These are phyloP conservation scores for Linnemannia elongata DNA, from an alignment of 192 early-diverging fungal genomes.

Conservation along the genomic window DNA sequence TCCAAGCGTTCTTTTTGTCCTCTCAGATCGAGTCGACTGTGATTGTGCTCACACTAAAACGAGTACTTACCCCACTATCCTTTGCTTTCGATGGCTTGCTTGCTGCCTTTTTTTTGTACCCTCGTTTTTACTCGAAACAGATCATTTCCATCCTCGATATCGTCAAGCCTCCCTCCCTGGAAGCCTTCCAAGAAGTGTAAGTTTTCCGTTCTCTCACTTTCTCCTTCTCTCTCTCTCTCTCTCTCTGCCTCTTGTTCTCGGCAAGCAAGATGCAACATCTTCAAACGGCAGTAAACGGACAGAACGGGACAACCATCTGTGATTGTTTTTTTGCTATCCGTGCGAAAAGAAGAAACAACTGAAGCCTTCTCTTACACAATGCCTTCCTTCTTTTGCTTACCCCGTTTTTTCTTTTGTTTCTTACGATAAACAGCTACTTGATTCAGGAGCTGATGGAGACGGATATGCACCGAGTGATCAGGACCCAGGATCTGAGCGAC, in stretches of 20 bases:
- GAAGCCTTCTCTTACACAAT: background rate
- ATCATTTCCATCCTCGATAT: slow-evolving; percentile 94
- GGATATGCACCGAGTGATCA: slow-evolving; percentile 97
- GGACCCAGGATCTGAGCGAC: slow-evolving; percentile 93
- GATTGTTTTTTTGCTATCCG: background rate
- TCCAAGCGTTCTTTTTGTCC: background rate
- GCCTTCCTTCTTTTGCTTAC: background rate
- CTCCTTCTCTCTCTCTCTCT: background rate
- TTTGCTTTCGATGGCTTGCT: background rate
- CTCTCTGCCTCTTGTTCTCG: background rate
- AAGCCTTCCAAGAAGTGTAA: slow-evolving; percentile 92
- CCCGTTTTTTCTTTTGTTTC: background rate
- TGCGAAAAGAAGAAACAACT: slow-evolving; percentile 4
- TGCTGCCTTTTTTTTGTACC: background rate
- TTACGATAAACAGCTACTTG: slow-evolving; percentile 72
- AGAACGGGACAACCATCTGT: background rate
- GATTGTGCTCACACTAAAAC: slow-evolving; percentile 3
- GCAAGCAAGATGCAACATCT: background rate
- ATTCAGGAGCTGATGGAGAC: slow-evolving; percentile 99
- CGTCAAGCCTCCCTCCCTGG: slow-evolving; percentile 82
- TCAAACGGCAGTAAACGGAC: too few relatives aligned
- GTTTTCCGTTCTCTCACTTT: slow-evolving; percentile 1
- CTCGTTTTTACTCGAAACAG: slow-evolving; percentile 59
- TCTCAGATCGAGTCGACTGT: background rate
- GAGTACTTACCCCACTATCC: background rate